Evolutionary conservation across 2,329 filamentous ascomycete genomes (phyloP), one percentile per base, ranked within the genome.

Genomic region (Neodidymelliopsis sp.): DNA sequence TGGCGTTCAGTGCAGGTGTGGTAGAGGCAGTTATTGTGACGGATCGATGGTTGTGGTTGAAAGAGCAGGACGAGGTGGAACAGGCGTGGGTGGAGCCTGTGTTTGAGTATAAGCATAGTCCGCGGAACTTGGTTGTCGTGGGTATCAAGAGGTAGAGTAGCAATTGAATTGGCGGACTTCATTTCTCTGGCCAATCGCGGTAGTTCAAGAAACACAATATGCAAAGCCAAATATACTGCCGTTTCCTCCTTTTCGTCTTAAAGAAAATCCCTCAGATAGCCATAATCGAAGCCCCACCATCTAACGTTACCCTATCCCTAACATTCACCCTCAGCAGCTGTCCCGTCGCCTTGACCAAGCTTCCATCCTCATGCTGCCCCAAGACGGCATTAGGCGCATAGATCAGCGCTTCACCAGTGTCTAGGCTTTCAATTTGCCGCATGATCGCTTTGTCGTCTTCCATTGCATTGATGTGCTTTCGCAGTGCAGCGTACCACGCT

Each of bases 1-100:
- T 99, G 93, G 92, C 94, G 1, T 97, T 96, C 65, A 95, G 91
- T 70, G 92, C 93, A 2, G 85, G 85, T 15, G 88, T 96, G 4
- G 86, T 95, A 2, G 94, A 99, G 77, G 90, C 91, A 23, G 78
- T 95, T 50, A 93, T 99, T 63, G 91, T 96, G 40, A 84, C 88
- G 34, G 94, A 99, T 77, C 82, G 94, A 34, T 99, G 91, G 89
- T 77, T 89, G 54, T 99, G 87, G 75, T 77, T 99, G 59, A 82
- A 79, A 49, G 93, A 99, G 75, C 89, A 96, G 60, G 65, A 76
- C 38, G 82, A 87, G 30, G 76, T 87, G 6, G 86, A 82, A 57
- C 82, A 88, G 57, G 88, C 86, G 51, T 99, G 94, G 94, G 92
- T 96, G 4, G 91, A 97, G 76, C 81, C 89, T 1, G 91, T 97